A percentile compares a stretch with the other conserved stretches of the same genome.
phyloP scores from a whole-genome alignment of 805 yeast genomes.

The Saccharomycopsis javanensis region DNA sequence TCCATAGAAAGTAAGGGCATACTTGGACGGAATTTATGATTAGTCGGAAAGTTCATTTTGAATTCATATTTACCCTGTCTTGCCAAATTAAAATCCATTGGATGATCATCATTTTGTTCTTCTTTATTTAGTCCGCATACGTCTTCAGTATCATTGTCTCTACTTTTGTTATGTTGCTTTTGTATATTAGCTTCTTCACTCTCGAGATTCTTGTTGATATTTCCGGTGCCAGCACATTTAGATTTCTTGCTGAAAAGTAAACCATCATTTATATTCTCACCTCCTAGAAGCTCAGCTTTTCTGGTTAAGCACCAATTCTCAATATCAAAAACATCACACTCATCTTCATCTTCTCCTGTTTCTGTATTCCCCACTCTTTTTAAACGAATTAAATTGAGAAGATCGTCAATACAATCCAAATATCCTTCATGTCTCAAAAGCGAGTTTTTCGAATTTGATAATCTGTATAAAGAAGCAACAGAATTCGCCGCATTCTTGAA shows the following conservation, averaged over 20 bases:
- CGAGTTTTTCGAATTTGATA: slow-evolving; percentile 44
- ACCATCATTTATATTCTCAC: slow-evolving; percentile 18
- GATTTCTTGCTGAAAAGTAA: slow-evolving; percentile 5
- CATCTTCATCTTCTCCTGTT: slow-evolving; percentile 1
- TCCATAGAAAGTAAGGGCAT: slow-evolving; percentile 9
- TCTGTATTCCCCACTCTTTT: slow-evolving; percentile 3
- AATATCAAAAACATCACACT: slow-evolving; percentile 32
- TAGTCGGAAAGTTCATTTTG: slow-evolving; percentile 5
- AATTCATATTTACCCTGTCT: slow-evolving; percentile 5
- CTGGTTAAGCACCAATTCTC: slow-evolving; percentile 45
- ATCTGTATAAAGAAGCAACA: slow-evolving; percentile 55
- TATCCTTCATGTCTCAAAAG: slow-evolving; percentile 48
- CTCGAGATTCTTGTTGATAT: not conserved
- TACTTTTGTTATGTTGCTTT: not conserved
- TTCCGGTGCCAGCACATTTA: not conserved
- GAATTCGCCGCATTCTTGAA: slow-evolving; percentile 65
- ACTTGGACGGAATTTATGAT: slow-evolving; percentile 9
- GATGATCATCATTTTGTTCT: not conserved
- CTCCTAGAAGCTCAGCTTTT: slow-evolving; percentile 32
- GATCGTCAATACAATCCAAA: slow-evolving; percentile 49
- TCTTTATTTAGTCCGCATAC: not conserved
- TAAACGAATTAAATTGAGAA: slow-evolving; percentile 32
- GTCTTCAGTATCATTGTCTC: not conserved
- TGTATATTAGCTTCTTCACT: not conserved
- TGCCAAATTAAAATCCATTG: not conserved